Evolutionary conservation across 371 early-diverging fungal genomes (phyloP), one percentile per base, ranked within the genome.

Genomic region (Syncephalastrum sp.): DNA sequence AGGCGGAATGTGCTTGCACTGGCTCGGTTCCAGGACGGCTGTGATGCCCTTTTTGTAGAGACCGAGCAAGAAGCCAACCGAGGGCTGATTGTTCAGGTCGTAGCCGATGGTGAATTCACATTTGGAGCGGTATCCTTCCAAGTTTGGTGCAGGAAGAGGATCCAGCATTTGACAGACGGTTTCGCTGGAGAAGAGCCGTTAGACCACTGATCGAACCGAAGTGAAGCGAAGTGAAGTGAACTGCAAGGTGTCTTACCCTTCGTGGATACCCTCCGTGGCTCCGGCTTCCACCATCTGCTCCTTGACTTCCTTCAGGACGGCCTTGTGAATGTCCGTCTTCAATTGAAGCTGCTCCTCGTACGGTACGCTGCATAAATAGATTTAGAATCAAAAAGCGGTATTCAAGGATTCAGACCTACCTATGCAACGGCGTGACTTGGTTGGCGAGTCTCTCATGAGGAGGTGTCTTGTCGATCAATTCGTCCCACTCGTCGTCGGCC

Each of bases 71-170:
- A 92, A 92, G 1, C 92, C 92, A 42, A 88, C 82, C 0, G 73
- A 58, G 21, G 54, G 61, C 42, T 83, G 64, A 3, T 79, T 82
- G 5, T 83, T 68, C 8, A 69, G 38, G 63, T 86, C 70, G 33
- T 61, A 50, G 15, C 92, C 91, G 61, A 89, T 74, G 0, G 88
- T 72, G 60, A 90, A 91, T 63, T 92, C 92, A 65, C 87, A 86
- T 67, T 90, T 90, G 68, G 72, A 88, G 33, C 90, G 75, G 66
- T 90, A 91, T 1, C 81, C 82, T 25, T 69, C 61, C 16, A 60
- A 8, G 5, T 71, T 54, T 5, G 91, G 91, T 5, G 90, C 88
- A 2, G 81, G 68, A 6, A 86, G 64, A 4, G 70, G 65, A 5
- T 65, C 62, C n/a, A 52, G 29, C 8, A 82, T 33, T 14, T 67